Percentiles rank a stretch among this genome's conserved stretches.
phyloP scores from a whole-genome alignment of 1,284 basidiomycete species.

The Gastroboletus turbinatus region DNA sequence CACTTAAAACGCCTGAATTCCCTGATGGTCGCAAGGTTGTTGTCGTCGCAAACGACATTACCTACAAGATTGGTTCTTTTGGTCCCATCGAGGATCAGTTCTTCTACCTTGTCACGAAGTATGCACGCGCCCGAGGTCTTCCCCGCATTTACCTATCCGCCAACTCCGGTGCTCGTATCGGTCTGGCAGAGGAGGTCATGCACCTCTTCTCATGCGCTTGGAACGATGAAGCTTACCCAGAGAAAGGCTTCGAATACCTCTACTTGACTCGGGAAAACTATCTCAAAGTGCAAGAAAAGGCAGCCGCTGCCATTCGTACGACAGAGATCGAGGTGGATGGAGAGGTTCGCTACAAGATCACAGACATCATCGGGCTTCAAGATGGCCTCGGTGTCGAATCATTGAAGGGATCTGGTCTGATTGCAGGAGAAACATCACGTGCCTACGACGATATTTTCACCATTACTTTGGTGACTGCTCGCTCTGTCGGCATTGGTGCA shows the following conservation, averaged over 20 bases:
- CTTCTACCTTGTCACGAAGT: constrained; percentile 94
- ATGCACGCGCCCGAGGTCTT: constrained; percentile 85
- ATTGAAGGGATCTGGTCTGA: constrained; percentile 93
- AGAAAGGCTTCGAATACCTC: constrained; percentile 96
- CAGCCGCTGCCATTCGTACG: constrained; percentile 76
- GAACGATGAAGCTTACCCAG: constrained; percentile 78
- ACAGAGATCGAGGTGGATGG: constrained; percentile 85
- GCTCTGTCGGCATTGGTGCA: constrained; percentile 98
- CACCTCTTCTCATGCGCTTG: constrained; percentile 91
- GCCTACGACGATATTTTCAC: constrained; percentile 99
- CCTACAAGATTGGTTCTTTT: constrained; percentile 98
- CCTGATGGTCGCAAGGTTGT: constrained; percentile 87
- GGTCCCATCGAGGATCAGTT: constrained; percentile 95
- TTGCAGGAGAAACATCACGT: constrained; percentile 97
- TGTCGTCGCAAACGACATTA: constrained; percentile 98
- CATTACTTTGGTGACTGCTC: constrained; percentile 96
- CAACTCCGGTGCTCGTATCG: constrained; percentile 97
- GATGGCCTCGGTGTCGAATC: constrained; percentile 99
- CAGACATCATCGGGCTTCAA: constrained; percentile 93
- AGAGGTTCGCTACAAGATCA: constrained; percentile 90
- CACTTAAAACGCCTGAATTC: constrained; percentile 91
- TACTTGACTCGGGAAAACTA: constrained; percentile 90
- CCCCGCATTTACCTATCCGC: constrained; percentile 98
- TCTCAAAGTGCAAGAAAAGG: constrained; percentile 82
- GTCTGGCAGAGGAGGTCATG: constrained; percentile 91